Conservation (phyloP, 441 rosid genomes). For the Populus hybrid region DNA sequence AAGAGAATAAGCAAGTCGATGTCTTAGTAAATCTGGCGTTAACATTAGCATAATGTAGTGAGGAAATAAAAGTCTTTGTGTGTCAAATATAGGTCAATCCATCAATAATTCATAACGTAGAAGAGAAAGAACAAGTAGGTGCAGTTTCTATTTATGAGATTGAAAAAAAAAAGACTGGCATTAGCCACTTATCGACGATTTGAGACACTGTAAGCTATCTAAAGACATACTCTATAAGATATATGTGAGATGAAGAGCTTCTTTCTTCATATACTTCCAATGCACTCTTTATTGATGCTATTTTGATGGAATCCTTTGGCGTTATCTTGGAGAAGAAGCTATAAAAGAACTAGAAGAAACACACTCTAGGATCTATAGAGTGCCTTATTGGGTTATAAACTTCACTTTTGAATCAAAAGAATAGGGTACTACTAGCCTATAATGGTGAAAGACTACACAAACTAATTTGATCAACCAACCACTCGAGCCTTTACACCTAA, state of each 20-base stretch:
- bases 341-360: neutral
- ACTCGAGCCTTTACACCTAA: too few relatives aligned
- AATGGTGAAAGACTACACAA: neutral
- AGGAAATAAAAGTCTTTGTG: too few relatives aligned
- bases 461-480: neutral
- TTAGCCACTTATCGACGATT: neutral
- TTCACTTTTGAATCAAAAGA: neutral
- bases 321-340: neutral
- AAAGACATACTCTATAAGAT: too few relatives aligned
- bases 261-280: neutral
- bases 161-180: neutral
- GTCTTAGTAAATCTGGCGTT: too few relatives aligned
- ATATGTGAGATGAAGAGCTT: neutral
- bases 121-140: too few relatives aligned
- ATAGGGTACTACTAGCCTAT: constrained; percentile 13
- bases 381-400: neutral
- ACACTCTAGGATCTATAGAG: neutral
- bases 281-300: neutral
- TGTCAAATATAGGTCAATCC: too few relatives aligned
- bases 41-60: too few relatives aligned
- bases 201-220: too few relatives aligned
- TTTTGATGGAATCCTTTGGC: neutral
- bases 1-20: too few relatives aligned
- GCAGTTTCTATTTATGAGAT: neutral
- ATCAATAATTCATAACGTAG: too few relatives aligned